These are phyloP conservation scores for Pseudopediastrum boryanum DNA, from an alignment of 139 green algal genomes.

Conservation along the genomic window DNA sequence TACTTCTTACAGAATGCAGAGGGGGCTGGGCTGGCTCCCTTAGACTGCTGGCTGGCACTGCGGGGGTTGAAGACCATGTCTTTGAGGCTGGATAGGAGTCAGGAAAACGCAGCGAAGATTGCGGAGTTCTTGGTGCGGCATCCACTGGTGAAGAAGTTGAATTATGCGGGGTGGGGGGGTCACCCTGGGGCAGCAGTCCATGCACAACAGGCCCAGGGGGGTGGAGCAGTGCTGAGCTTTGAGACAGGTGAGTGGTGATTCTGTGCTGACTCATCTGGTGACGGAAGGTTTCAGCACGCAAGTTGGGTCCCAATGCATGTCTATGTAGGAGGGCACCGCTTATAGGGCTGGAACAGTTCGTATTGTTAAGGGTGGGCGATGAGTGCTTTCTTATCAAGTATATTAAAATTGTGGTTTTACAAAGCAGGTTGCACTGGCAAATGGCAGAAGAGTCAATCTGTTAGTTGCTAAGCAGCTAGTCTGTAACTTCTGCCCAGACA, in stretches of 20 bases:
- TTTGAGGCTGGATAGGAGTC: constrained; percentile 90
- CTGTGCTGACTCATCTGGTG: too few species aligned
- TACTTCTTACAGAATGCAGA: constrained; percentile 96
- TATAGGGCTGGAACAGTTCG: too few species aligned
- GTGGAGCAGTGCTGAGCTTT: constrained; percentile 86
- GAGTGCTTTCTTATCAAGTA: too few species aligned
- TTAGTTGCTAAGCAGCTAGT: too few species aligned
- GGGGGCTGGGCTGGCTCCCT: constrained; percentile 84
- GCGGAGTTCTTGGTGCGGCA: constrained; percentile 85
- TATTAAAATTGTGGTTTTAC: too few species aligned
- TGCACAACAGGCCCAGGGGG: constrained; percentile 63
- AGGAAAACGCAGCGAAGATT: constrained; percentile 69
- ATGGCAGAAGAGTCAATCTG: too few species aligned
- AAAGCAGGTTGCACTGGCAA: too few species aligned
- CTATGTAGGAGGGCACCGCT: too few species aligned
- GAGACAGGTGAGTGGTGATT: constrained; percentile 68
- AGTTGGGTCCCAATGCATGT: too few species aligned
- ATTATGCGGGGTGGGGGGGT: constrained; percentile 85
- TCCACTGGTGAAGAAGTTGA: constrained; percentile 84
- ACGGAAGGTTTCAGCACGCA: too few species aligned
- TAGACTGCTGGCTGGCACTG: constrained; percentile 97
- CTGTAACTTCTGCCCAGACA: too few species aligned
- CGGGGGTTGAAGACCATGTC: constrained; percentile 97
- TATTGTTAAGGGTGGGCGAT: too few species aligned
- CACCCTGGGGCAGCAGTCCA: constrained; percentile 68